Evolutionary conservation across 1,139 yeast species (phyloP).

Genomic region (Lipomyces yarrowii): DNA sequence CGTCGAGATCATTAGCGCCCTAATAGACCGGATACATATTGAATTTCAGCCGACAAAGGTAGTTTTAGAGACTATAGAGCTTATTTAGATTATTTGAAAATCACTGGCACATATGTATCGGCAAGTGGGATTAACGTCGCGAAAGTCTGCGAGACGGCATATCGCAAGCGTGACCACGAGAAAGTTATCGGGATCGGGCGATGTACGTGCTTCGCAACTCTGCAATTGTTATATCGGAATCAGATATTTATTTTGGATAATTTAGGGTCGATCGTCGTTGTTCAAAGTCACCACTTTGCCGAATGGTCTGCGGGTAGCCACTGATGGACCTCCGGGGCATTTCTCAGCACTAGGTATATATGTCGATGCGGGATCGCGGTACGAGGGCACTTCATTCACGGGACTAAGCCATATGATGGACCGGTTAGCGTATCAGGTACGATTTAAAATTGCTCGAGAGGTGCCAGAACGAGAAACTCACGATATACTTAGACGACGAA

Average conservation of each 20-base stretch:
- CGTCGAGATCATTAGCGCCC: background rate
- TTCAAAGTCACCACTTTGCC: slow-evolving; percentile 53
- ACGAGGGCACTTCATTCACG: slow-evolving; percentile 54
- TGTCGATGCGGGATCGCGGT: slow-evolving; percentile 88
- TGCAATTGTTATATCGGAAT: background rate
- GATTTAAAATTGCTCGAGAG: background rate
- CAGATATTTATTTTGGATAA: background rate
- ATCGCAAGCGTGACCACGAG: background rate
- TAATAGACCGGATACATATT: background rate
- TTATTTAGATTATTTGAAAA: background rate
- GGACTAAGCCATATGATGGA: slow-evolving; percentile 88
- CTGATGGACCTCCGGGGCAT: slow-evolving; percentile 87
- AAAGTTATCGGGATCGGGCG: background rate
- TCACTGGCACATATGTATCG: background rate
- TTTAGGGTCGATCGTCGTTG: background rate
- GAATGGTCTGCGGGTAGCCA: slow-evolving; percentile 82
- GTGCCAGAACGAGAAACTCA: background rate
- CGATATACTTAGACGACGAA: slow-evolving; percentile 54
- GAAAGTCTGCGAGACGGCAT: background rate
- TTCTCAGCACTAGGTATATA: slow-evolving; percentile 90
- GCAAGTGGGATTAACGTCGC: background rate
- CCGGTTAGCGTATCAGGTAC: slow-evolving; percentile 73
- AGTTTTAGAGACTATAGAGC: background rate
- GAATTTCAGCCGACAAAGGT: background rate
- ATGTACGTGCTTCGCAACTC: background rate